Base-by-base conservation (phyloP, 768 basidiomycete species). In the Boletus rubropictus region DNA sequence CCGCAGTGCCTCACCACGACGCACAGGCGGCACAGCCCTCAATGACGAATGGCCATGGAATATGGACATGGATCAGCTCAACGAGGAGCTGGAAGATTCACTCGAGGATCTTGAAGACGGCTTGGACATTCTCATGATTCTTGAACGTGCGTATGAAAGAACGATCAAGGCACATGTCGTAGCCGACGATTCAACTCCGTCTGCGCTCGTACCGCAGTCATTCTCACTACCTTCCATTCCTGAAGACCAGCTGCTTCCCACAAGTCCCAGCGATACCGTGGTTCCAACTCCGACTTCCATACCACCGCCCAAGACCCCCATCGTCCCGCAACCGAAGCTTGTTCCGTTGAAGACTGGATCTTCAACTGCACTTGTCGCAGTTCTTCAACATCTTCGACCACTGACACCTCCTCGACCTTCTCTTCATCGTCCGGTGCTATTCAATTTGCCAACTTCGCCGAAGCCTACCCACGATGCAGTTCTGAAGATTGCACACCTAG, bases 401-500 rank as follows among this genome's bases (percentile, higher is more conserved):
- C 45, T 39, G 11, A 45, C 54, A 34, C 52, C 53, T 12, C 52
- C 49, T 0, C 24, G 38, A 7, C 31, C 55, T 3, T 41, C 66
- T n/a, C 44, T 56, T 2, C 46, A 58, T 31, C 53, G 21, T 3
- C 56, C 67, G 14, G 46, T 45, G 31, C 20, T 57, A 5, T 53
- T 62, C 34, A 50, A 55, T 20, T 38, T 57, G 0, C 55, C 60
- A 1, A 14, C 42, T 5, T 36, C 56, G 57, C 69, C 45, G 58
- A 72, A 20, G 64, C 72, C 48, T 60, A 70, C 24, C 52, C 63
- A 70, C 44, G 77, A 78, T 31, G 81, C 84, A 0, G 80, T 87
- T 34, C 76, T 94, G 33, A 79, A 82, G 51, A 82, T 94, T 21
- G 90, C 89, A 0, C 88, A 92, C 55, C 65, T 94, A 7, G 90